A percentile compares a stretch with the other conserved stretches of the same genome.
Evolutionary conservation across 192 early-diverging fungal species (phyloP).

Genomic region (Umbelopsis sp.): DNA sequence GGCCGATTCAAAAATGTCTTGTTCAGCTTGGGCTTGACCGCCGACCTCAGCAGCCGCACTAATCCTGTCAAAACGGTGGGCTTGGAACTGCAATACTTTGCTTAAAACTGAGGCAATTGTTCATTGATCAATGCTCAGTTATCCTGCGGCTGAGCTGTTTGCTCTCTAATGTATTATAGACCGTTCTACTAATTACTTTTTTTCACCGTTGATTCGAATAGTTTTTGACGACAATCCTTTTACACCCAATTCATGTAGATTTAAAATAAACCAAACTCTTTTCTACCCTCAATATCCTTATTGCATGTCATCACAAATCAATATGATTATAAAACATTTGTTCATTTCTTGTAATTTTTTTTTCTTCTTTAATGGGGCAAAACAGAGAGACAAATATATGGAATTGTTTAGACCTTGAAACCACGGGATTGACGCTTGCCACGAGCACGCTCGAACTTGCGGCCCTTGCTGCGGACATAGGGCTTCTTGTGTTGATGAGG

Average conservation of each 20-base stretch:
- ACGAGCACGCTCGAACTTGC: slow-evolving; percentile 99
- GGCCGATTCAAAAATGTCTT: slow-evolving; percentile 65
- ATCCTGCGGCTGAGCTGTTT: too few species aligned
- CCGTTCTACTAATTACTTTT: too few species aligned
- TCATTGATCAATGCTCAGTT: too few species aligned
- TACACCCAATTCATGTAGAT: too few species aligned
- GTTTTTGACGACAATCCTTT: too few species aligned
- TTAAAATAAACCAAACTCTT: too few species aligned
- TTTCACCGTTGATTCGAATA: too few species aligned
- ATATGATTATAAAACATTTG: background rate
- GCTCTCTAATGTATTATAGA: too few species aligned
- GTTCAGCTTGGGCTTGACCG: slow-evolving; percentile 70
- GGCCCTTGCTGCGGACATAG: slow-evolving; percentile 97
- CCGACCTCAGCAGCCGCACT: slow-evolving; percentile 54
- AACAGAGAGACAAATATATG: background rate
- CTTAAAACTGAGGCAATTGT: slow-evolving; percentile 28
- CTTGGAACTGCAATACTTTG: slow-evolving; percentile 61
- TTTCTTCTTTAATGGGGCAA: background rate
- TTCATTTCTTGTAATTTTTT: slow-evolving; percentile 13
- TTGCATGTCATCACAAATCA: too few species aligned
- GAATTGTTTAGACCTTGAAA: slow-evolving; percentile 82
- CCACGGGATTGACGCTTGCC: slow-evolving; percentile 99
- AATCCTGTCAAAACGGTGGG: slow-evolving; percentile 59
- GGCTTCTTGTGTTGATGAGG: slow-evolving; percentile 62
- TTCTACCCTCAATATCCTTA: too few species aligned